Evolutionary conservation across 495 filamentous ascomycete species (phyloP).

Genomic region (Podospora pseudoanserina): DNA sequence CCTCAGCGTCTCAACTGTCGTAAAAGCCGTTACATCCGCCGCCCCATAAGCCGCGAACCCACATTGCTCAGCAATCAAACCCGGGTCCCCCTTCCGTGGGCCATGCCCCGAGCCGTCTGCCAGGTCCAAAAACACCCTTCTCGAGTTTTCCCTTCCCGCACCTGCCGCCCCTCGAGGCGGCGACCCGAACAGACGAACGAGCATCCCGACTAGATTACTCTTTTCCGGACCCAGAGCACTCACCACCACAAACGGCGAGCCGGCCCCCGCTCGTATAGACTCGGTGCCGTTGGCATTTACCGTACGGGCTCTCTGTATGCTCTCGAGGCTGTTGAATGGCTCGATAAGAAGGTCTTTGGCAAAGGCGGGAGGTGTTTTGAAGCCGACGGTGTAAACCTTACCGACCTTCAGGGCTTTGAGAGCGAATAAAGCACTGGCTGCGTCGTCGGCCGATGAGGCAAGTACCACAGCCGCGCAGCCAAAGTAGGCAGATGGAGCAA

Average conservation of each 20-base stretch:
- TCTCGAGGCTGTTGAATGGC: conserved; percentile 75
- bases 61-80: conserved; percentile 60
- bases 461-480: conserved; percentile 71
- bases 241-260: conserved; percentile 75
- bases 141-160: conserved; percentile 43
- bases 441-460: conserved; percentile 63
- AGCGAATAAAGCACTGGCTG: conserved; percentile 70
- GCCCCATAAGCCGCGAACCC: conserved; percentile 78
- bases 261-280: conserved; percentile 12
- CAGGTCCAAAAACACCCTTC: conserved; percentile 78
- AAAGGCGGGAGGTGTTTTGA: conserved; percentile 63
- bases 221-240: conserved; percentile 75
- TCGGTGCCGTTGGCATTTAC: conserved; percentile 35
- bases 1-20: conserved; percentile 73
- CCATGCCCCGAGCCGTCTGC: conserved; percentile 53
- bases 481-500: conserved; percentile 75
- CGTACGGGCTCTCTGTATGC: conserved; percentile 61
- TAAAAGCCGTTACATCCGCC: conserved; percentile 75
- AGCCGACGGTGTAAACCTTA: conserved; percentile 79
- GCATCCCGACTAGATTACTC: conserved; percentile 71
- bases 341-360: conserved; percentile 56
- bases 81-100: conserved; percentile 61
- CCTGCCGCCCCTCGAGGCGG: conserved; percentile 27
- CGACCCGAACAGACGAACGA: conserved; percentile 64
- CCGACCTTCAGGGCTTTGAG: conserved; percentile 70